phyloP scores from a whole-genome alignment of 495 filamentous ascomycete genomes.

The Zalerion maritima region DNA sequence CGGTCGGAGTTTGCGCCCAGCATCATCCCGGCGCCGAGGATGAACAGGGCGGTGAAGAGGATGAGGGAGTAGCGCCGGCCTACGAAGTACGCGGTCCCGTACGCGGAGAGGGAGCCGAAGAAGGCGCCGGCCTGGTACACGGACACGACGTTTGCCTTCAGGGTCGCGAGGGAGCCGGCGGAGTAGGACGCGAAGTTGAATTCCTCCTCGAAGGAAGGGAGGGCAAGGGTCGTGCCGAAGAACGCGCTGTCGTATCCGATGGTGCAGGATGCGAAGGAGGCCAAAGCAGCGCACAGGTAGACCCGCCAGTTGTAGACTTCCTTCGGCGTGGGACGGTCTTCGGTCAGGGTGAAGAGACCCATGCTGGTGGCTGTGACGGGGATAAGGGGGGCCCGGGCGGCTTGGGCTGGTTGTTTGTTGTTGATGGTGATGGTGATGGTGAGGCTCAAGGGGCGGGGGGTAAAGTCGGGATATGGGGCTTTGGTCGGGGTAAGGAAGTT shows the following conservation, averaged over 20 bases:
- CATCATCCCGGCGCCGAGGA: conserved; percentile 49
- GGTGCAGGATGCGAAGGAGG: conserved; percentile 56
- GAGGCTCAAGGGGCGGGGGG: too few relatives aligned
- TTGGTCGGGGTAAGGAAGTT: too few relatives aligned
- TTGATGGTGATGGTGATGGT: too few relatives aligned
- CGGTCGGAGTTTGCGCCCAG: conserved; percentile 40
- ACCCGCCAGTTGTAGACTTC: conserved; percentile 67
- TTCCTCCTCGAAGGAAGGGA: conserved; percentile 43
- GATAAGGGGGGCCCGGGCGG: neutral
- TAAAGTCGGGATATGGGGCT: too few relatives aligned
- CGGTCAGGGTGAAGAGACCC: conserved; percentile 43
- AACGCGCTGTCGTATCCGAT: conserved; percentile 61
- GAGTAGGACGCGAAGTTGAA: conserved; percentile 37
- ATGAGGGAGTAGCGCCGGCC: conserved; percentile 43
- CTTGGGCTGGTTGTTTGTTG: too few relatives aligned
- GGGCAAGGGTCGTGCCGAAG: conserved; percentile 52
- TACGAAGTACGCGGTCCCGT: conserved; percentile 38
- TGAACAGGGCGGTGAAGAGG: conserved; percentile 40
- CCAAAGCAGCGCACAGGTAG: conserved; percentile 44
- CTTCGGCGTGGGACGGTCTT: conserved; percentile 49
- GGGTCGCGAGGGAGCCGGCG: conserved; percentile 23
- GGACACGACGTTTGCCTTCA: conserved; percentile 54
- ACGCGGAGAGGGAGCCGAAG: conserved; percentile 50
- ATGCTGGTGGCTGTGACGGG: conserved; percentile 23
- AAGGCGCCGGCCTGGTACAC: conserved; percentile 56